Base-by-base conservation (phyloP, 163 green algal species). In the Botryococcus braunii region DNA sequence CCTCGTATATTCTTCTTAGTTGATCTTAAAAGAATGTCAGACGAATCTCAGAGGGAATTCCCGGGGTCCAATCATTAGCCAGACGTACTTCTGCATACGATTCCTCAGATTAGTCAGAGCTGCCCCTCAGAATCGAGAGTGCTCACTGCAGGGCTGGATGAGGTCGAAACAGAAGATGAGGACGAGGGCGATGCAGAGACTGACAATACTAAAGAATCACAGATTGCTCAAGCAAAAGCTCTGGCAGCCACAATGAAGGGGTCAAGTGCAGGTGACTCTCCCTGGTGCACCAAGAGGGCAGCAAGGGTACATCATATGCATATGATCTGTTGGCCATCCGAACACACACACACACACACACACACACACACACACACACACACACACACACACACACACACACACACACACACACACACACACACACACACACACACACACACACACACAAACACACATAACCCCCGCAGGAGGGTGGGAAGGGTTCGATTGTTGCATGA, bases 161-260 rank as follows among this genome's bases (percentile, higher is more conserved):
- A 38, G 25, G 46, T 62, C 46, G 37, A 49, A 8, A 36, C 43
- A 11, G 63, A 69, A n/a, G 62, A 66, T 3, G 65, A 69, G 35
- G 70, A 71, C 21, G 11, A 65, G 63, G 68, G 69, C 29, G 60
- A 74, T 27, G 68, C 68, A 50, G 43, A 46, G 34, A n/a, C n/a
- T n/a, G n/a, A n/a, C n/a, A 27, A 46, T 43, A 62, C 29, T 39
- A 64, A 58, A 48, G 25, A 25, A 62, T 55, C 50, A n/a, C 68
- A 71, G n/a, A 47, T 81, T 25, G 71, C 71, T 8, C 46, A 73
- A 32, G 71, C 77, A 0, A 69, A 69, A 48, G 60, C 59, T 0
- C 49, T 78, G 5, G 69, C 73, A 13, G 58, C 49, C n/a, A 50
- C 37, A 56, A 52, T 68, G 25, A 75, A 69, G 58, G 46, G 47